A percentile compares a stretch with the other conserved stretches of the same genome.
Conservation (phyloP, 2,329 filamentous ascomycete genomes). For the Penicillium sp. region DNA sequence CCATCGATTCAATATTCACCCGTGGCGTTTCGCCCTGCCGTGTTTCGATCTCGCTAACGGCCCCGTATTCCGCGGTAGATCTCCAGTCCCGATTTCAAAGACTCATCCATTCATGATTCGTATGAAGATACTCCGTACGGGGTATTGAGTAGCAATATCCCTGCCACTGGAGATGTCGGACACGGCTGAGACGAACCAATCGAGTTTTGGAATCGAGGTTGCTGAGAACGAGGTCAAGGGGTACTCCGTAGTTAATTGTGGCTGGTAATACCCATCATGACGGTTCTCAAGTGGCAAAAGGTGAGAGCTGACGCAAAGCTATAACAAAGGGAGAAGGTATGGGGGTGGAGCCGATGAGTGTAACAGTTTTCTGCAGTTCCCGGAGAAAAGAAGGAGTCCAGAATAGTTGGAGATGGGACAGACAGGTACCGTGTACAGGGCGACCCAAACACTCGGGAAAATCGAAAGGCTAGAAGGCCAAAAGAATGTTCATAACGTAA, state of each 20-base stretch:
- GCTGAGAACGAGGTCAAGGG: too few species aligned
- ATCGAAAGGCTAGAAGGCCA: conserved; percentile 22
- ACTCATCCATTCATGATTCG: conserved; percentile 2
- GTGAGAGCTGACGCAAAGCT: conserved; percentile 9
- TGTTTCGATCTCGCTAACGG: conserved; percentile 20
- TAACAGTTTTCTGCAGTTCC: conserved; percentile 11
- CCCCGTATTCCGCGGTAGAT: conserved; percentile 18
- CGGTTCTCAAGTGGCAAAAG: neutral
- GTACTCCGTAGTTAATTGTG: too few species aligned
- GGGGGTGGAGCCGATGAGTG: conserved; percentile 14
- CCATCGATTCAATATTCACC: neutral
- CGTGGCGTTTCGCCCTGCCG: conserved; percentile 3
- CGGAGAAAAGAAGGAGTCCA: conserved; percentile 10
- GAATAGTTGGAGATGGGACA: conserved; percentile 12
- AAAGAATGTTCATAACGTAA: conserved; percentile 28
- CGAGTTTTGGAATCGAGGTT: neutral
- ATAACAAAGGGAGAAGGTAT: too few species aligned
- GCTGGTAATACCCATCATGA: too few species aligned
- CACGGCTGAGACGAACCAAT: conserved; percentile 17
- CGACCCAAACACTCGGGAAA: conserved; percentile 15
- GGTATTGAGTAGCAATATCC: too few species aligned
- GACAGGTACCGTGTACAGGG: neutral
- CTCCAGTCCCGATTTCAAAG: conserved; percentile 19
- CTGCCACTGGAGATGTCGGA: neutral
- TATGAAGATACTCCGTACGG: too few species aligned